These are phyloP conservation scores for Suhomyces choctaworum DNA, from an alignment of 1,139 yeast species.

Conservation along the genomic window DNA sequence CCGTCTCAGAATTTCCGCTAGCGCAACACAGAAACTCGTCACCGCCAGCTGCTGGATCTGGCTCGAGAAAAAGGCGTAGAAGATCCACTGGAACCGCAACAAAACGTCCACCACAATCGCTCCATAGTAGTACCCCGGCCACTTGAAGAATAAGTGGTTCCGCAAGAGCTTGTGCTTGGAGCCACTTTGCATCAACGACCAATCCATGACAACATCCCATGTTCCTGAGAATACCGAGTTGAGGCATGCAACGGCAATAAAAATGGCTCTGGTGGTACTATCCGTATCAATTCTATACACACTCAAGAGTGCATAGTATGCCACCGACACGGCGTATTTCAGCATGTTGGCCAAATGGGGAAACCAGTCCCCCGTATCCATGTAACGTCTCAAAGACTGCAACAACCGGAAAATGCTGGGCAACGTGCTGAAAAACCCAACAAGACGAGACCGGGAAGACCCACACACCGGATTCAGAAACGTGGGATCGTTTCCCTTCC, in stretches of 20 bases:
- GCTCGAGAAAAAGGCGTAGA: slow-evolving; percentile 68
- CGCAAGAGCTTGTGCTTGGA: slow-evolving; percentile 64
- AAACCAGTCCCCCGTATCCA: slow-evolving; percentile 93
- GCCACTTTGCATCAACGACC: slow-evolving; percentile 76
- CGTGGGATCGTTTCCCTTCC: slow-evolving; percentile 45
- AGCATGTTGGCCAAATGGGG: slow-evolving; percentile 93
- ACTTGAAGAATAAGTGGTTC: slow-evolving; percentile 64
- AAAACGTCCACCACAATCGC: slow-evolving; percentile 75
- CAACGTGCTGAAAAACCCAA: slow-evolving; percentile 81
- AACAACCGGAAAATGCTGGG: slow-evolving; percentile 91
- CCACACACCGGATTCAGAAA: slow-evolving; percentile 55
- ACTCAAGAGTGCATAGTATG: slow-evolving; percentile 75
- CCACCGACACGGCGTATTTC: slow-evolving; percentile 67
- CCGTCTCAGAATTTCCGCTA: slow-evolving; percentile 79
- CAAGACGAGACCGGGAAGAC: slow-evolving; percentile 67
- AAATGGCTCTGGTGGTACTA: slow-evolving; percentile 49
- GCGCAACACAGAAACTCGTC: slow-evolving; percentile 81
- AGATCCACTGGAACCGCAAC: slow-evolving; percentile 87
- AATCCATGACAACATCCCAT: slow-evolving; percentile 96
- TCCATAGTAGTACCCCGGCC: slow-evolving; percentile 61
- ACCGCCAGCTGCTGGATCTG: slow-evolving; percentile 88
- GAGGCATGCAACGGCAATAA: slow-evolving; percentile 70
- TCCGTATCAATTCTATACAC: slow-evolving; percentile 67
- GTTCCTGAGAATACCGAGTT: slow-evolving; percentile 69
- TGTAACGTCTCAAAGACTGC: slow-evolving; percentile 88